phyloP scores from a whole-genome alignment of 202 grass and related monocot species.

The Saccharum hybrid region DNA sequence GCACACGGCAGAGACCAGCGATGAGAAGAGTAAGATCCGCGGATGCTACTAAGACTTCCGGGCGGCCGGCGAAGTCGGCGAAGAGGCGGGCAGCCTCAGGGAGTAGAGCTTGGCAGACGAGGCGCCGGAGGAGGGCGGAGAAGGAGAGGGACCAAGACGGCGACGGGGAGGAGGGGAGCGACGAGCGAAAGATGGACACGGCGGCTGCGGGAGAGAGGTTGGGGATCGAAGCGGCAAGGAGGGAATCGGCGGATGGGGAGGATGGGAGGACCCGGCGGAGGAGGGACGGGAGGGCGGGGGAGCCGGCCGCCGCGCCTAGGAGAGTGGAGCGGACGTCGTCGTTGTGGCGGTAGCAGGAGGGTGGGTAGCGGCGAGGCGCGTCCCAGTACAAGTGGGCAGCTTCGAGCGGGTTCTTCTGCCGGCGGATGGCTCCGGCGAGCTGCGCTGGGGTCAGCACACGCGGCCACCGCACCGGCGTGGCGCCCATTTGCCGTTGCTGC shows the following conservation, averaged over 20 bases:
- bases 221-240: slow-evolving; percentile 61
- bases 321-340: slow-evolving; percentile 63
- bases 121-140: slow-evolving; percentile 65
- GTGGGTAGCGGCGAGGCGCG: slow-evolving; percentile 59
- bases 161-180: slow-evolving; percentile 56
- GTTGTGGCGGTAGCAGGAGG: slow-evolving; percentile 75
- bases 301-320: slow-evolving; percentile 48
- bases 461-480: slow-evolving; percentile 67
- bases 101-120: slow-evolving; percentile 47
- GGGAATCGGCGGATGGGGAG: slow-evolving; percentile 58
- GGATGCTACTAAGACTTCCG: slow-evolving; percentile 48
- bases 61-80: slow-evolving; percentile 44
- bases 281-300: slow-evolving; percentile 48
- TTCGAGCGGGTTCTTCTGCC: slow-evolving; percentile 63
- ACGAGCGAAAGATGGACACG: slow-evolving; percentile 54
- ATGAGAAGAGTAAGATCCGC: slow-evolving; percentile 65
- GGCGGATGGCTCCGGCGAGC: slow-evolving; percentile 70
- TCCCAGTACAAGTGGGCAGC: slow-evolving; percentile 59
- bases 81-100: slow-evolving; percentile 57
- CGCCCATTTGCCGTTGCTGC: slow-evolving; percentile 31
- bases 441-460: slow-evolving; percentile 71
- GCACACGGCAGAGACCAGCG: slow-evolving; percentile 27
- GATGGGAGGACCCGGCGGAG: slow-evolving; percentile 57
- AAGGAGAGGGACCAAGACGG: slow-evolving; percentile 82
- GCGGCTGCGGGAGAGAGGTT: slow-evolving; percentile 46